A percentile compares a stretch with the other conserved stretches of the same genome.
phyloP scores from a whole-genome alignment of 2,329 filamentous ascomycete species.

The Colletotrichum eremochloae region DNA sequence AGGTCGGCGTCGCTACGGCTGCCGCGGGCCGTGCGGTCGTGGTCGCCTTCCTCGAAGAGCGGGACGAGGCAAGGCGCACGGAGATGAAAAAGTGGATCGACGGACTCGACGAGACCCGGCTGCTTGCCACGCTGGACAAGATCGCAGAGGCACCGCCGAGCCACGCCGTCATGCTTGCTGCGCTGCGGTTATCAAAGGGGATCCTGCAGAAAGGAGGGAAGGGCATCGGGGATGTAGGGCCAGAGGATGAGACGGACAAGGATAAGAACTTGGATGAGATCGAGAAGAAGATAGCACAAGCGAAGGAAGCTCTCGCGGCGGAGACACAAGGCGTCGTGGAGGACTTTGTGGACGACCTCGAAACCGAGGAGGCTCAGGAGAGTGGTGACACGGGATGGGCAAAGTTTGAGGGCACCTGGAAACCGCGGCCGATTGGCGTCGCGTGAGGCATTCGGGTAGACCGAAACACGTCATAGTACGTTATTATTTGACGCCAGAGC shows the following conservation, averaged over 20 bases:
- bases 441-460: constrained; percentile 51
- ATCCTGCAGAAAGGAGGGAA: constrained; percentile 51
- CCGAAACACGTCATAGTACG: background rate
- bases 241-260: constrained; percentile 44
- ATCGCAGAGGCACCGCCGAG: constrained; percentile 57
- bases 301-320: constrained; percentile 26
- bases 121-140: constrained; percentile 56
- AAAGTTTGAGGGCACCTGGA: constrained; percentile 66
- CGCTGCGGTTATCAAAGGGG: constrained; percentile 58
- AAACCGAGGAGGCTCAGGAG: constrained; percentile 32
- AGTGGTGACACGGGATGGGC: constrained; percentile 58
- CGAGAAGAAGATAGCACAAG: constrained; percentile 42
- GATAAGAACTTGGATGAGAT: constrained; percentile 46
- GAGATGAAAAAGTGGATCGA: constrained; percentile 50
- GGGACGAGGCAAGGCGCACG: constrained; percentile 47
- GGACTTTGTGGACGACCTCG: constrained; percentile 23
- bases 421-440: constrained; percentile 69
- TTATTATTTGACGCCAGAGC: background rate
- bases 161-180: constrained; percentile 59
- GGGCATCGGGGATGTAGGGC: constrained; percentile 14
- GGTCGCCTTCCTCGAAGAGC: constrained; percentile 55
- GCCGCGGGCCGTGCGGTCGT: constrained; percentile 53
- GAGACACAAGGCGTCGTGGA: constrained; percentile 28
- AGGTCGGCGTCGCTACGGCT: constrained; percentile 15
- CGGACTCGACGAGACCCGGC: constrained; percentile 52